Base-by-base conservation (phyloP, 164 flowering plant genomes). In the Akebia trifoliata region DNA sequence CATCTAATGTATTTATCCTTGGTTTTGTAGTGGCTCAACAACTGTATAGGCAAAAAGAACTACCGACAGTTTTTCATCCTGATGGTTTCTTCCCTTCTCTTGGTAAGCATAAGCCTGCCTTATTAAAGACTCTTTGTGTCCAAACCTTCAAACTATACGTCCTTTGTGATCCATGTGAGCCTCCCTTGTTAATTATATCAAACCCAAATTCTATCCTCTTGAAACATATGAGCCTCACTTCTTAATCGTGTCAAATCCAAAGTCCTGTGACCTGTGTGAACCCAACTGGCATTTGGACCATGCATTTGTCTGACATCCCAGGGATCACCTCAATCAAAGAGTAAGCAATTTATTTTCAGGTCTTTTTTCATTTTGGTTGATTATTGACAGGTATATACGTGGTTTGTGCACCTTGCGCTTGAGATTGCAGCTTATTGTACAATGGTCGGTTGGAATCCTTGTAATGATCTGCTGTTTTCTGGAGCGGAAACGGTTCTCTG, bases 341-440 rank as follows among this genome's bases (percentile, higher is more conserved):
- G n/a, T n/a, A n/a, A 74, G 76, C 74, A 54, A 66, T 74, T 71
- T 53, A 46, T 60, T 77, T 73, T 66, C 70, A 51, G 48, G 67
- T 73, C 59, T 55, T n/a, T n/a, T n/a, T n/a, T n/a, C n/a, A n/a
- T 66, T 71, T 70, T 71, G 73, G 71, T 66, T 69, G 62, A 70
- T 63, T 78, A 76, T 76, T 81, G 79, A 76, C 79, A 71, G 78
- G 81, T 75, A 53, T 71, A 57, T 72, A 75, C 66, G 57, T 76
- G 74, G 72, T 75, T 80, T 80, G 71, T 77, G 72, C 80, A 68
- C 67, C 65, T 79, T 77, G 87, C 79, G 65, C 72, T 78, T 81
- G 89, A 76, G 78, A 69, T 81, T 82, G 89, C 96, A 94, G 99
- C 97, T 94, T 78, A 76, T 87, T 69, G 71, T 94, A 70, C 97